Conservation (phyloP, 2,329 filamentous ascomycete genomes). For the Colletotrichum chlorophyti region DNA sequence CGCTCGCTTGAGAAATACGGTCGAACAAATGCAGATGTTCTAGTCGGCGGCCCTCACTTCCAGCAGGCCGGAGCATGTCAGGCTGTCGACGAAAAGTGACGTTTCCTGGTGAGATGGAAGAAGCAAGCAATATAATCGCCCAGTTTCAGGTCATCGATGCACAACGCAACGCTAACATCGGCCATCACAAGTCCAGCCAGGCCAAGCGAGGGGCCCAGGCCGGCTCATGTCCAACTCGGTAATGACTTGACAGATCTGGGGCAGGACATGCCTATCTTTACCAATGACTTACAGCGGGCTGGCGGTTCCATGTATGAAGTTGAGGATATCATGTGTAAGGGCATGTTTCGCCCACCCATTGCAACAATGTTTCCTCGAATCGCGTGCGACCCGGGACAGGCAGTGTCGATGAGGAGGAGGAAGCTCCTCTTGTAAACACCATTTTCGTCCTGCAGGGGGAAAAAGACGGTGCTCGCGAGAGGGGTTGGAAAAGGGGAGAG, state of each 20-base stretch:
- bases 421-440: not conserved
- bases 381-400: not conserved
- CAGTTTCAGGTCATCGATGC: constrained; percentile 25
- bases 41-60: not conserved
- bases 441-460: not conserved
- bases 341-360: not conserved
- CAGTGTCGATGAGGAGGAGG: not conserved
- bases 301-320: not conserved
- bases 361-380: not conserved
- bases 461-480: not conserved
- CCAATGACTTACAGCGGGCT: not conserved
- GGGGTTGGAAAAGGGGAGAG: constrained; percentile 2
- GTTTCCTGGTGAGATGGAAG: not conserved
- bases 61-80: not conserved
- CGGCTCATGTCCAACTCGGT: not conserved
- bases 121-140: constrained; percentile 12
- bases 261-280: not conserved
- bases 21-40: not conserved
- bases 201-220: not conserved
- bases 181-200: constrained; percentile 4
- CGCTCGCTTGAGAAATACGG: constrained; percentile 6
- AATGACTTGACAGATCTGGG: not conserved
- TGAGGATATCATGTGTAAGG: not conserved
- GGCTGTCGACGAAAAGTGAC: not conserved
- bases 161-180: constrained; percentile 5